phyloP scores from a whole-genome alignment of 2,329 filamentous ascomycete species.

The Xylaria hypoxylon region DNA sequence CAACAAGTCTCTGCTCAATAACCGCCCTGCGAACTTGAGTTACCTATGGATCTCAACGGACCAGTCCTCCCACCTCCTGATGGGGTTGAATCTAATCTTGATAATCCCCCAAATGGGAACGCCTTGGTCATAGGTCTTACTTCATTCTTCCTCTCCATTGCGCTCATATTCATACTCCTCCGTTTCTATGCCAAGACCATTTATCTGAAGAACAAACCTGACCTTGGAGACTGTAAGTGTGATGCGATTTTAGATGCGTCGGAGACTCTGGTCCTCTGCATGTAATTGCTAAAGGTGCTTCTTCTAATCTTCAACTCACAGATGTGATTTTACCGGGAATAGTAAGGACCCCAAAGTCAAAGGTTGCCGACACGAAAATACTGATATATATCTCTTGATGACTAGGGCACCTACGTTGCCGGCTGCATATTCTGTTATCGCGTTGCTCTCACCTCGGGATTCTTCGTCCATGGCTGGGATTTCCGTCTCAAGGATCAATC shows the following conservation, averaged over 20 bases:
- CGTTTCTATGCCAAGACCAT: slow-evolving; percentile 25
- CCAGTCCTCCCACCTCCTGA: slow-evolving; percentile 22
- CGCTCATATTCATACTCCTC: slow-evolving; percentile 19
- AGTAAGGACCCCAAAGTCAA: slow-evolving; percentile 12
- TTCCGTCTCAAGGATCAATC: neutral
- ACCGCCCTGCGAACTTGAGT: too few species aligned
- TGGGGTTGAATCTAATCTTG: slow-evolving; percentile 23
- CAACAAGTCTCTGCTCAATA: too few species aligned
- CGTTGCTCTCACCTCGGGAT: slow-evolving; percentile 13
- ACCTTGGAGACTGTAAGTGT: slow-evolving; percentile 27
- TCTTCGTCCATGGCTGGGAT: slow-evolving; percentile 19
- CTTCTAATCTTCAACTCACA: slow-evolving; percentile 4
- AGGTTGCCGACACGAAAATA: too few species aligned
- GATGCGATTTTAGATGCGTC: too few species aligned
- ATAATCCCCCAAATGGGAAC: slow-evolving; percentile 30
- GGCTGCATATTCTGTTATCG: slow-evolving; percentile 16
- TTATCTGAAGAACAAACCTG: slow-evolving; percentile 23
- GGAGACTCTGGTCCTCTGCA: neutral
- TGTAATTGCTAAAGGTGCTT: too few species aligned
- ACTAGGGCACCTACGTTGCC: slow-evolving; percentile 7
- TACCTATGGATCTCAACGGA: slow-evolving; percentile 21
- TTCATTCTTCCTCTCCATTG: slow-evolving; percentile 27
- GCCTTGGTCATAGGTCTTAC: slow-evolving; percentile 19
- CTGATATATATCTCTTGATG: neutral
- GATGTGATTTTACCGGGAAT: slow-evolving; percentile 27